Evolutionary conservation across 2,329 filamentous ascomycete species (phyloP).

Genomic region (Calonectria ilicicola): DNA sequence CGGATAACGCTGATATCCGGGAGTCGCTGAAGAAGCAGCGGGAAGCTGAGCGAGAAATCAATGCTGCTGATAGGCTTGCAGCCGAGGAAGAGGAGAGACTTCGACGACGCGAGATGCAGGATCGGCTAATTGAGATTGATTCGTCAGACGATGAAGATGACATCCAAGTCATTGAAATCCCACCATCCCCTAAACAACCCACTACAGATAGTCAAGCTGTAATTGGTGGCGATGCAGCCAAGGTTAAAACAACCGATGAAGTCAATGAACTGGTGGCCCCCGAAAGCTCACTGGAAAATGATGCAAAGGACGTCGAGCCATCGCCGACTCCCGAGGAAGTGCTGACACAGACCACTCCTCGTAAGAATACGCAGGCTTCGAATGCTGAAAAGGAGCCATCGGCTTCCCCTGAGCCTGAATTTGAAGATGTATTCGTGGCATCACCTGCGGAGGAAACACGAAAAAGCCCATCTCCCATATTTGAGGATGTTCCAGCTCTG

Average conservation of each 20-base stretch:
- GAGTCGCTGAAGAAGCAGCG: constrained; percentile 70
- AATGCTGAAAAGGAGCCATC: constrained; percentile 43
- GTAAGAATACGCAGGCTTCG: not conserved
- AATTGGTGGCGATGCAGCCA: constrained; percentile 25
- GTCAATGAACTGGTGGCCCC: not conserved
- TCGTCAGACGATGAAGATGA: constrained; percentile 70
- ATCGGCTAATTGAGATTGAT: constrained; percentile 71
- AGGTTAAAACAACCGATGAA: not conserved
- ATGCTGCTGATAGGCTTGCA: constrained; percentile 71
- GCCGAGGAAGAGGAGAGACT: constrained; percentile 67
- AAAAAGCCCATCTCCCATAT: constrained; percentile 28
- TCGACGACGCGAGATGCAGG: constrained; percentile 55
- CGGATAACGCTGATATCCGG: constrained; percentile 73
- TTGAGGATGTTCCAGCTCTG: constrained; percentile 27
- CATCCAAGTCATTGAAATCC: constrained; percentile 67
- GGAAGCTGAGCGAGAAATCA: constrained; percentile 68
- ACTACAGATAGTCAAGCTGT: not conserved
- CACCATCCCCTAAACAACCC: constrained; percentile 47
- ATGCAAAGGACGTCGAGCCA: not conserved
- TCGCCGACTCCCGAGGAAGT: constrained; percentile 10
- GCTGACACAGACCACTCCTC: not conserved
- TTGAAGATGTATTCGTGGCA: constrained; percentile 50
- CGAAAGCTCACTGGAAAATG: not conserved
- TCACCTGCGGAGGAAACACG: constrained; percentile 13
- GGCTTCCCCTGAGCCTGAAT: constrained; percentile 51